Conservation (phyloP, 31 red algal genomes). For the Asparagopsis taxiformis region DNA sequence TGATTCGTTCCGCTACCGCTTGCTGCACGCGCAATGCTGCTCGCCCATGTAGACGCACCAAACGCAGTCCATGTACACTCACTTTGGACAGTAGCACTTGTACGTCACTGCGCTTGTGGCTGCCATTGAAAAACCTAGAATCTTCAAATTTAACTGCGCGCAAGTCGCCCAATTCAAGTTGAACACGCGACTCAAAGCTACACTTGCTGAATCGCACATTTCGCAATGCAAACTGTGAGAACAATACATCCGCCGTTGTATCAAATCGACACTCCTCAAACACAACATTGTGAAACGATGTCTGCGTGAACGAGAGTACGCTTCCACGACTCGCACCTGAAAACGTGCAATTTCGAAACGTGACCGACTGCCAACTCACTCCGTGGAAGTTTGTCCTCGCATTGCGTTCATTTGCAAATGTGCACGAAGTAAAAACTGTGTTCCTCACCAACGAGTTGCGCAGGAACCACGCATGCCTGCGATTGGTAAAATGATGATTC, state of each 20-base stretch:
- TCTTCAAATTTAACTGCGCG: conserved; percentile 5
- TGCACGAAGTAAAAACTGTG: conserved; percentile 25
- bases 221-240: conserved; percentile 26
- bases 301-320: conserved; percentile 22
- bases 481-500: conserved; percentile 21
- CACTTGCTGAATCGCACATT: conserved; percentile 40
- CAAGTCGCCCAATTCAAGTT: conserved; percentile 1
- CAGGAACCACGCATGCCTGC: conserved; percentile 24
- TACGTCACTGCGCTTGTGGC: conserved; percentile 9
- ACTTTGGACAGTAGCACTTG: conserved; percentile 30
- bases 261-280: conserved; percentile 56
- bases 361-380: conserved; percentile 34
- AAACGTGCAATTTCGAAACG: conserved; percentile 57
- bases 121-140: too few species aligned
- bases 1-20: conserved; percentile 7
- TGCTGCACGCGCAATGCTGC: conserved; percentile 19
- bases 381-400: conserved; percentile 8
- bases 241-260: conserved; percentile 22
- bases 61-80: conserved; percentile 2
- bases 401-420: conserved; percentile 2
- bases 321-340: not conserved
- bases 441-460: conserved; percentile 29
- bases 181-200: conserved; percentile 6
- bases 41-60: conserved; percentile 7
- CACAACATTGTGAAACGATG: conserved; percentile 37